Evolutionary conservation across 768 basidiomycete genomes (phyloP), one percentile per base, ranked within the genome.

Genomic region (Termitomyces sp.): DNA sequence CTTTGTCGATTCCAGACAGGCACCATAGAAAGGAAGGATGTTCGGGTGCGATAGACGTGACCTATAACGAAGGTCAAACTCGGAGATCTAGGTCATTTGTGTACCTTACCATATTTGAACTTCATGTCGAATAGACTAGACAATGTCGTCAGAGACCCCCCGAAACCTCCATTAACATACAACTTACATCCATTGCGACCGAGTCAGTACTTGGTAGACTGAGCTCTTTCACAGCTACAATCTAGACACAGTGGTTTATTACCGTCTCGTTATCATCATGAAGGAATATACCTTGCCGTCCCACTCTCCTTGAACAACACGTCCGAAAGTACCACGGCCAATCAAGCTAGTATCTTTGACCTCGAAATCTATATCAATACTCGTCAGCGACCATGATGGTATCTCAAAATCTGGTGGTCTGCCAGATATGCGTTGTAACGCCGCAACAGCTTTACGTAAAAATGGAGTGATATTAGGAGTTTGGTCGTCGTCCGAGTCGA

Each of bases 21-120:
- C 77, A 3, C 78, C 79, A 56, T 77, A 80, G 46, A 79, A 77
- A 5, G 78, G 78, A n/a, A 81, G 67, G 51, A 79, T 75, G 37
- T 76, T 69, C 15, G 66, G 69, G 26, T 79, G 79, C 46, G 67
- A 71, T 46, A 79, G 71, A n/a, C 62, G 60, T 31, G 72, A 70
- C 79, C 78, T 79, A 33, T 71, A 31, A 36, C 37, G 26, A 36
- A 34, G 10, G 53, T 46, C 22, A 57, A 28, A 2, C 24, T 34
- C 34, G n/a, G 33, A 31, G 10, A 52, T 7, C 24, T 15, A 26
- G 1, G 34, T 28, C 2, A 20, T 24, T n/a, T 13, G 22, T 37
- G 1, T 20, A 29, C 24, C 28, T 42, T 66, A 71, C 77, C 77
- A 79, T 54, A 79, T 75, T 13, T 69, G 65, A 18, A 77, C 75